Percentiles rank a stretch among this genome's conserved stretches.
Conservation (phyloP, 2,329 filamentous ascomycete genomes). For the Diaporthe sp. region DNA sequence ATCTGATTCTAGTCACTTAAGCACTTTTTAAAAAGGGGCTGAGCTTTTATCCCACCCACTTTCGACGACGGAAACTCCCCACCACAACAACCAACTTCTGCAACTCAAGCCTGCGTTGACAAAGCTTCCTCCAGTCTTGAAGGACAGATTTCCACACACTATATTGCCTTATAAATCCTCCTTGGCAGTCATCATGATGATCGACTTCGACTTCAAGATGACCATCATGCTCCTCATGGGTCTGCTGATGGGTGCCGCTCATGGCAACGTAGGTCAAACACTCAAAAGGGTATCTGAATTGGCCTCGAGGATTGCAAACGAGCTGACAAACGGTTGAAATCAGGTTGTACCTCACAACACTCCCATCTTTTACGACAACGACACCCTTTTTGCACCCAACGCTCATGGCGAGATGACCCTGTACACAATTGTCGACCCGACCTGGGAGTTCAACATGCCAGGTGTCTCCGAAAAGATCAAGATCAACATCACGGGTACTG, state of each 20-base stretch:
- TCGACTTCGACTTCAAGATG: neutral
- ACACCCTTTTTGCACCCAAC: neutral
- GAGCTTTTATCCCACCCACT: neutral
- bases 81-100: neutral
- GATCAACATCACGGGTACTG: neutral
- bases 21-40: neutral
- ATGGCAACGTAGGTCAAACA: neutral
- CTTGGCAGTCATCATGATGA: neutral
- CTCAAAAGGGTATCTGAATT: neutral
- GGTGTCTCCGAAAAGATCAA: neutral
- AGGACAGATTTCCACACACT: neutral
- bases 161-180: too few species aligned
- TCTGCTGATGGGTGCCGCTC: neutral
- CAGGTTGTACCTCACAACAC: neutral
- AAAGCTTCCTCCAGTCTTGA: neutral
- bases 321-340: neutral
- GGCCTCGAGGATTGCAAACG: too few species aligned
- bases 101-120: neutral
- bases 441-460: neutral
- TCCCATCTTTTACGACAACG: neutral
- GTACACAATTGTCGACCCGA: constrained; percentile 4
- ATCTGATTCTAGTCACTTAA: too few species aligned
- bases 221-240: neutral
- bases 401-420: neutral
- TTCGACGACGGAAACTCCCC: neutral